A percentile compares a stretch with the other conserved stretches of the same genome.
These are phyloP conservation scores for Backusella morwellensis DNA, from an alignment of 192 early-diverging fungal genomes.

Conservation along the genomic window DNA sequence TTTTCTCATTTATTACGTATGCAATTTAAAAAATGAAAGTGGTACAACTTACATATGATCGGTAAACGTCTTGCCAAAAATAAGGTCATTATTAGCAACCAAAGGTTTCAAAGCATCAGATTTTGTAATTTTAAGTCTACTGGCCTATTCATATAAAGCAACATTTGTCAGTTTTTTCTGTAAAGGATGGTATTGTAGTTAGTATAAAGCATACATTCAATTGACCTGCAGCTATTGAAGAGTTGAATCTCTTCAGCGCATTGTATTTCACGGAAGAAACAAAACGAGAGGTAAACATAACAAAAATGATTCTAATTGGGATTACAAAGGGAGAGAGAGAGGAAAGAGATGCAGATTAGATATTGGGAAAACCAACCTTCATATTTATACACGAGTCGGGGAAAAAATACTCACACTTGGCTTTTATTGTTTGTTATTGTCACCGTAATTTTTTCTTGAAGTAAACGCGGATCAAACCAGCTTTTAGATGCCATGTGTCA, in stretches of 20 bases:
- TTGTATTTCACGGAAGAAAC: neutral
- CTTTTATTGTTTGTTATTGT: neutral
- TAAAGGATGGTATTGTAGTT: neutral
- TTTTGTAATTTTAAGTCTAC: slow-evolving; percentile 23
- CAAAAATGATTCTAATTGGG: neutral
- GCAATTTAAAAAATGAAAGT: neutral
- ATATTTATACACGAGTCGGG: neutral
- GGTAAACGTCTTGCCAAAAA: slow-evolving; percentile 88
- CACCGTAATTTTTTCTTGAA: neutral
- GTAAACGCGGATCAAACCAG: neutral
- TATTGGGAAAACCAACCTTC: neutral
- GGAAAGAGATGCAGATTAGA: neutral
- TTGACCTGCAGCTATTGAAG: neutral
- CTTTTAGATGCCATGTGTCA: neutral
- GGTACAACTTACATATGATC: slow-evolving; percentile 81
- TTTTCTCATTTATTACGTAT: neutral
- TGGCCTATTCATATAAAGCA: neutral
- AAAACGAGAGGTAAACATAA: neutral
- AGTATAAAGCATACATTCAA: neutral
- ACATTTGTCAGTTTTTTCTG: neutral
- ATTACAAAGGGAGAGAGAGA: neutral
- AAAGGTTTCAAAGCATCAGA: slow-evolving; percentile 47
- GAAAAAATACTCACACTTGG: neutral
- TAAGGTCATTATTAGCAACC: slow-evolving; percentile 60
- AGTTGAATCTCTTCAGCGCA: neutral